Evolutionary conservation across 2,329 filamentous ascomycete species (phyloP), one percentile per base, ranked within the genome.

Genomic region (Fusarium buxicola): DNA sequence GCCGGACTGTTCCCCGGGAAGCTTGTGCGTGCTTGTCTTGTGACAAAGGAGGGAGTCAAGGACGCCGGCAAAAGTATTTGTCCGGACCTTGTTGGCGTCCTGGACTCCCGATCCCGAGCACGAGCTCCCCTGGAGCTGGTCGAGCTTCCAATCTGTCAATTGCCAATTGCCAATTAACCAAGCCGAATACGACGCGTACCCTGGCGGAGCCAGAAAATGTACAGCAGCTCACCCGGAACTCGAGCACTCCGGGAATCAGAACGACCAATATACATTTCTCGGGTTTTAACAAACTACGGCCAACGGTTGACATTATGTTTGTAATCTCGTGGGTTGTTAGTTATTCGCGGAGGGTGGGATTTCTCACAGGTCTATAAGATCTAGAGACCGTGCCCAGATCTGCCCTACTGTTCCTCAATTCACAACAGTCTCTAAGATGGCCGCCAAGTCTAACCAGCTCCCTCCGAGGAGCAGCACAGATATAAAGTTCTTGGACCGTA

Each of bases 401-500:
- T n/a, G 51, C 35, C 13, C 13, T 24, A 9, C 38, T 7, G 44
- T 32, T 47, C 10, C 16, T 59, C 36, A 43, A 48, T 57, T 44
- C 43, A 66, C 27, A 49, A 50, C 43, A 53, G 25, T 28, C 30
- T 39, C 46, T 43, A 66, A 21, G n/a, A 79, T 79, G 77, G 68
- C 73, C 7, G 48, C 60, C 47, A 74, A 74, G 47, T 36, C 69
- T 11, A 76, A 74, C 39, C 55, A 27, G 43, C 44, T 16, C 51
- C 70, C 40, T 63, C 65, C 7, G 56, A 69, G 49, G 70, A 73
- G 59, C 80, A 73, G 58, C 81, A 81, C 55, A 79, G 79, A 61
- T 85, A 84, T 66, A 81, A 84, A 58, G 84, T 85, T 68, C 76
- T 78, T 49, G 82, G 82, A 58, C 82, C 82, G 82, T 84, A 73